phyloP scores from a whole-genome alignment of 1,284 basidiomycete species.

The Cystobasidium pallidum region DNA sequence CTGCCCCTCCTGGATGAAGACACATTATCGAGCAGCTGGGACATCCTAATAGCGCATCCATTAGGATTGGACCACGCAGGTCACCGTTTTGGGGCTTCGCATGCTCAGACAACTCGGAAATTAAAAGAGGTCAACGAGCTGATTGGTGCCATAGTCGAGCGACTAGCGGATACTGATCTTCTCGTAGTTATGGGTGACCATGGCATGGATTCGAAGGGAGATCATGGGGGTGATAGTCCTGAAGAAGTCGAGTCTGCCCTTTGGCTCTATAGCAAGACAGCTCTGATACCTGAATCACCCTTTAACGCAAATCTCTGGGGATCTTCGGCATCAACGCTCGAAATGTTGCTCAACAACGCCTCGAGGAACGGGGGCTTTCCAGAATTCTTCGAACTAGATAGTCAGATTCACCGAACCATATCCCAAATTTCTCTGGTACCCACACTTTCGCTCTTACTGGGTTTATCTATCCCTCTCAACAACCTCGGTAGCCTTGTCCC shows the following conservation, averaged over 20 bases:
- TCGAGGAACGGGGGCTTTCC: neutral
- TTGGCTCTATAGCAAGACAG: constrained; percentile 81
- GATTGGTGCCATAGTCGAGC: constrained; percentile 68
- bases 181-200: constrained; percentile 94
- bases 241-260: constrained; percentile 83
- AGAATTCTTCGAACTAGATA: constrained; percentile 32
- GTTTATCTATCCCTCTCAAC: constrained; percentile 92
- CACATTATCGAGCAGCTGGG: constrained; percentile 62
- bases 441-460: constrained; percentile 85
- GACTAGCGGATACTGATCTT: constrained; percentile 76
- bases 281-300: constrained; percentile 8
- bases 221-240: constrained; percentile 89
- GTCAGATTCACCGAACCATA: constrained; percentile 62
- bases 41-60: constrained; percentile 88
- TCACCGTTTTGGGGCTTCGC: constrained; percentile 87
- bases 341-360: neutral
- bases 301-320: neutral
- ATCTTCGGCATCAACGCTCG: neutral
- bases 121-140: constrained; percentile 85
- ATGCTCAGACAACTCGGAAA: constrained; percentile 83
- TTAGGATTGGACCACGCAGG: constrained; percentile 98
- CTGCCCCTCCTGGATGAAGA: constrained; percentile 71
- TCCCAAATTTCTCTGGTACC: constrained; percentile 96
- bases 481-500: constrained; percentile 90
- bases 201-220: constrained; percentile 93